Percentiles rank a stretch among this genome's conserved stretches.
These are phyloP conservation scores for Hymenoscyphus fructigenus DNA, from an alignment of 2,329 filamentous ascomycete species.

Conservation along the genomic window DNA sequence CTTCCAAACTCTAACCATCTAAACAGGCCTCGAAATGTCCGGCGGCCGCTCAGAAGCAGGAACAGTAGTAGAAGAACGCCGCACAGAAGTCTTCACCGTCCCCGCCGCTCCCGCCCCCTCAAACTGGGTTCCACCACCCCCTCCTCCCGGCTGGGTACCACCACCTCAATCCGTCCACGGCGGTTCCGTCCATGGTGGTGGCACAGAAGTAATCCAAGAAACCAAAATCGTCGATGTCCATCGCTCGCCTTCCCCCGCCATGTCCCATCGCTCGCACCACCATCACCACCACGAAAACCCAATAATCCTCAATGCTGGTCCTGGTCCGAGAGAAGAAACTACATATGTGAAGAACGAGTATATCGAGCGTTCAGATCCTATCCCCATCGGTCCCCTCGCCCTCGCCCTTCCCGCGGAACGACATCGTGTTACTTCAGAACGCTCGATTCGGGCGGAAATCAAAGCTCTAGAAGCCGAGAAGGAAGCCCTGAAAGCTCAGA, in stretches of 20 bases:
- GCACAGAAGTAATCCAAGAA: conserved; percentile 44
- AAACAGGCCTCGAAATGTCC: conserved; percentile 32
- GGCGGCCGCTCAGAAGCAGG: conserved; percentile 49
- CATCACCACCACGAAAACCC: conserved; percentile 39
- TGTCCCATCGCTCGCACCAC: conserved; percentile 11
- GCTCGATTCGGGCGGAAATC: conserved; percentile 72
- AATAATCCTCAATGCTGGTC: conserved; percentile 43
- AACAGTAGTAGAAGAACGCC: conserved; percentile 50
- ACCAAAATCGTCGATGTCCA: conserved; percentile 42
- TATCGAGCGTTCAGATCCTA: conserved; percentile 31
- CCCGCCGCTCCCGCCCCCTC: conserved; percentile 26
- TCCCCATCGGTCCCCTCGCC: conserved; percentile 43
- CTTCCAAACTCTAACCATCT: conserved; percentile 22
- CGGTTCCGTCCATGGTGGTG: conserved; percentile 19
- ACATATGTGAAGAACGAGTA: conserved; percentile 27
- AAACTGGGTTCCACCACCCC: conserved; percentile 14
- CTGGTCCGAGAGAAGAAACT: conserved; percentile 30
- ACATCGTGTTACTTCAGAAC: conserved; percentile 36
- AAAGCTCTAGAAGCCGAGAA: conserved; percentile 67
- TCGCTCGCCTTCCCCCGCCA: conserved; percentile 23
- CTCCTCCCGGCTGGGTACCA: conserved; percentile 18
- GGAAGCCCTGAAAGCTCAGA: conserved; percentile 56
- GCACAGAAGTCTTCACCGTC: conserved; percentile 42
- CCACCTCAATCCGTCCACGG: conserved; percentile 26
- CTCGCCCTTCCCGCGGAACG: conserved; percentile 41